phyloP scores from a whole-genome alignment of 768 basidiomycete species.

The Sarcomyxa edulis region DNA sequence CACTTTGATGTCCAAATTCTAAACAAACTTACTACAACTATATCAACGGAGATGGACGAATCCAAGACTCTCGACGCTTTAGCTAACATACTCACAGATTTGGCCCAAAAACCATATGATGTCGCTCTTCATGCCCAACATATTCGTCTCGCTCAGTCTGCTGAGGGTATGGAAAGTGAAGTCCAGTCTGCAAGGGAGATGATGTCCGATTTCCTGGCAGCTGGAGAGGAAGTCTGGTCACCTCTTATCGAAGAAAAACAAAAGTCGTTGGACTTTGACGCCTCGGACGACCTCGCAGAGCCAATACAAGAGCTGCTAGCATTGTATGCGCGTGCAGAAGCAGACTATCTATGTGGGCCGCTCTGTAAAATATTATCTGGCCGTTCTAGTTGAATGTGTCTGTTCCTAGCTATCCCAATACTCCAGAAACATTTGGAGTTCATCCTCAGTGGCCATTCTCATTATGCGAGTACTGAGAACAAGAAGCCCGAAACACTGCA shows the following conservation, averaged over 20 bases:
- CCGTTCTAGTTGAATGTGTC: conserved; percentile 12
- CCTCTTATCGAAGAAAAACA: conserved; percentile 56
- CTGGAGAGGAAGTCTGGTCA: conserved; percentile 71
- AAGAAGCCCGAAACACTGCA: conserved; percentile 46
- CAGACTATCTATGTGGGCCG: conserved; percentile 75
- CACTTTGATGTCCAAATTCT: no score
- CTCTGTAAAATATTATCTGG: conserved; percentile 2
- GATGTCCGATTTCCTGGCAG: conserved; percentile 56
- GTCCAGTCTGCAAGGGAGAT: conserved; percentile 59
- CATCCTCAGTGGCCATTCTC: conserved; percentile 36
- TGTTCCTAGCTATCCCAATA: conserved; percentile 61
- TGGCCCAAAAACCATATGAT: conserved; percentile 58
- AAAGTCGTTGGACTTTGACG: conserved; percentile 44
- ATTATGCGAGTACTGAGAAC: conserved; percentile 31
- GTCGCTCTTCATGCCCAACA: conserved; percentile 63
- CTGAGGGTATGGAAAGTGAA: conserved; percentile 56
- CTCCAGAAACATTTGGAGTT: conserved; percentile 67
- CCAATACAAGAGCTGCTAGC: conserved; percentile 53
- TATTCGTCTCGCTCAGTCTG: conserved; percentile 51
- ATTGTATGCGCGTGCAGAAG: conserved; percentile 61
- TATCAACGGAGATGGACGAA: conserved; percentile 62
- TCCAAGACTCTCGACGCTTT: conserved; percentile 60
- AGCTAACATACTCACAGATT: conserved; percentile 48
- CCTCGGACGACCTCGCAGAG: no score
- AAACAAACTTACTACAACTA: no score